Base-by-base conservation (phyloP, 177 flowering plant genomes). In the Telopea speciosissima region DNA sequence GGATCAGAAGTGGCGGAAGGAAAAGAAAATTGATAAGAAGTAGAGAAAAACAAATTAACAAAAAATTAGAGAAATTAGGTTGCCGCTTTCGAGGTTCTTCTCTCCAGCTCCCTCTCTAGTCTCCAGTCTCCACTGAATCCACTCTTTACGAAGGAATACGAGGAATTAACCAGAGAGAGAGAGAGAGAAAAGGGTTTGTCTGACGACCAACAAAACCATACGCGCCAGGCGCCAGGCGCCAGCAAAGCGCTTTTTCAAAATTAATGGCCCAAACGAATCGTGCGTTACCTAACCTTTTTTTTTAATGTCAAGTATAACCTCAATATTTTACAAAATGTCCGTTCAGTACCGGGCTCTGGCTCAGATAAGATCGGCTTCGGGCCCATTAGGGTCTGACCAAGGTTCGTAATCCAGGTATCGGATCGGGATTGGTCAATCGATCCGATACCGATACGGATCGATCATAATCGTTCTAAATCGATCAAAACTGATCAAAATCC, bases 211-310 rank as follows among this genome's bases (percentile, higher is more conserved):
- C 24, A 24, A 28, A 25, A 3, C 14, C 25, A 62, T 63, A 31
- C 66, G 66, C 66, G 66, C 66, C n/a, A 26, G n/a, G n/a, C n/a
- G n/a, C n/a, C n/a, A n/a, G n/a, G 66, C 66, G 44, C 66, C 42
- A 63, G 66, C 66, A 22, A 63, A 8, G 66, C 66, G 17, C 31
- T n/a, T 10, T 63, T 63, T 63, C 3, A 28, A 63, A 63, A 16
- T 28, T 19, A 13, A 17, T 3, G n/a, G 25, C 25, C 65, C 36
- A 26, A n/a, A 14, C 13, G 33, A 62, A 17, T 63, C 66, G 66
- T 63, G 66, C 66, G 40, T 36, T 31, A 28, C 3, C 31, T 28
- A 4, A 28, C 31, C 31, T 0, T 28, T 28, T 28, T 4, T 2
- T 28, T 2, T 28, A 28, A 28, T 28, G 31, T 28, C 31, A 28